Conservation (phyloP, 2,329 filamentous ascomycete genomes). For the Clonostachys byssicola region DNA sequence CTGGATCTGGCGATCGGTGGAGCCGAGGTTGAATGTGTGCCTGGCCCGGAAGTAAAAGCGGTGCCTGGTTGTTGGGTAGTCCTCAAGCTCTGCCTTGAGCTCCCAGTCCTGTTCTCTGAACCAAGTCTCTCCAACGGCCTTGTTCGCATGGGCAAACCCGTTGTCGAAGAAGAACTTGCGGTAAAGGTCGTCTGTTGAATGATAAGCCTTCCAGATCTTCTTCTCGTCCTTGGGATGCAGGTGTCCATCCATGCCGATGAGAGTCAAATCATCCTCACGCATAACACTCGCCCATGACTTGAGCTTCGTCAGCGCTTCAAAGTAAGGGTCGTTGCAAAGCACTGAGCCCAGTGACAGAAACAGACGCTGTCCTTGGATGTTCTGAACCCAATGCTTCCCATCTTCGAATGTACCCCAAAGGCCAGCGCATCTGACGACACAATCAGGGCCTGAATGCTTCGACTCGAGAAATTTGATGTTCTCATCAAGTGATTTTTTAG, state of each 20-base stretch:
- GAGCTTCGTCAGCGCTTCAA: conserved; percentile 24
- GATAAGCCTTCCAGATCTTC: conserved; percentile 35
- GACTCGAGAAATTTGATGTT: conserved; percentile 23
- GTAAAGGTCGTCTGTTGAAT: conserved; percentile 26
- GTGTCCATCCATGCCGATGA: conserved; percentile 37
- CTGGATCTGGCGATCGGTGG: conserved; percentile 15
- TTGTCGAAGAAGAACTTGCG: conserved; percentile 31
- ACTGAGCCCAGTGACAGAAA: conserved; percentile 35
- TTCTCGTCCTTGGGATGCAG: conserved; percentile 18
- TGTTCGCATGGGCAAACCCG: conserved; percentile 30
- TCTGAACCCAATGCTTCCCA: conserved; percentile 21
- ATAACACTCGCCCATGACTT: conserved; percentile 28
- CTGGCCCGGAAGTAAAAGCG: conserved; percentile 32
- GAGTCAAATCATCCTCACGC: conserved; percentile 24
- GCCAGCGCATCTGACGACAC: conserved; percentile 25
- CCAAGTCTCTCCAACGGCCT: conserved; percentile 21
- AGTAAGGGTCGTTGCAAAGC: conserved; percentile 33
- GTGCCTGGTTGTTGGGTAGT: conserved; percentile 24
- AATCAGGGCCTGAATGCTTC: conserved; percentile 15
- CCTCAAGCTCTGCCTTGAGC: conserved; percentile 26
- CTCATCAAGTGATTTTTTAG: conserved; percentile 22
- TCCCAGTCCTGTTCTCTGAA: conserved; percentile 32
- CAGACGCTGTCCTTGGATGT: conserved; percentile 22
- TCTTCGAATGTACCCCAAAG: conserved; percentile 34
- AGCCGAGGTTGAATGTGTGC: conserved; percentile 18